Evolutionary conservation across 768 basidiomycete species (phyloP).

Genomic region (Podaxis sp.): DNA sequence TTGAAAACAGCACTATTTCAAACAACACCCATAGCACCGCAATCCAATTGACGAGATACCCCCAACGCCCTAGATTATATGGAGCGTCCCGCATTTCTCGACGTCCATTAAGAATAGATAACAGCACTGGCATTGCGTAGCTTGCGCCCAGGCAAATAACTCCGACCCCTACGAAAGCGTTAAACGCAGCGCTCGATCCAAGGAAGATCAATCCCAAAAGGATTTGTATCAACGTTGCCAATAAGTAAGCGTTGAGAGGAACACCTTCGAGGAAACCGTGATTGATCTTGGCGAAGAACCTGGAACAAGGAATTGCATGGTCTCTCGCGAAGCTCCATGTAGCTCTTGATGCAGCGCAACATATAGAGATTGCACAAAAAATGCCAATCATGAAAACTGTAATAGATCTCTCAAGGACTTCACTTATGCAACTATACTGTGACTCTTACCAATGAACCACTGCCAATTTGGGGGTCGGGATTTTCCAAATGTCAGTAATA

Average conservation of each 20-base stretch:
- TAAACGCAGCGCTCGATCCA: slow-evolving; percentile 59
- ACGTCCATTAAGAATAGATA: slow-evolving; percentile 43
- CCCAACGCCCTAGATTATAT: slow-evolving; percentile 43
- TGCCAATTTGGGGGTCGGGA: neutral
- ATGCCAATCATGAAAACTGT: slow-evolving; percentile 50
- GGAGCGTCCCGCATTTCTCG: slow-evolving; percentile 43
- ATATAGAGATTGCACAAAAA: slow-evolving; percentile 65
- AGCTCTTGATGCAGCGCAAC: slow-evolving; percentile 62
- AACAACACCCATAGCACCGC: slow-evolving; percentile 59
- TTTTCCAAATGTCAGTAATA: slow-evolving; percentile 17
- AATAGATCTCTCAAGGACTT: neutral
- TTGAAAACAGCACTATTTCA: slow-evolving; percentile 62
- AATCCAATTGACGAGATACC: slow-evolving; percentile 40
- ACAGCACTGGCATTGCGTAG: slow-evolving; percentile 57
- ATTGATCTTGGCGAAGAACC: slow-evolving; percentile 43
- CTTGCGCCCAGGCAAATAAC: slow-evolving; percentile 65
- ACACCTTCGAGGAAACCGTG: slow-evolving; percentile 33
- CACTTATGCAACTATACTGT: neutral
- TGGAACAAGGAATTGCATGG: slow-evolving; percentile 54
- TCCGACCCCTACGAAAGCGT: slow-evolving; percentile 63
- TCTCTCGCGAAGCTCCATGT: slow-evolving; percentile 73
- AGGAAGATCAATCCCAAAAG: slow-evolving; percentile 61
- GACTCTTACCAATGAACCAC: slow-evolving; percentile 14
- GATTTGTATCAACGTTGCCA: slow-evolving; percentile 54
- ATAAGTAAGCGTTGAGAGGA: slow-evolving; percentile 55